Evolutionary conservation across 164 flowering plant genomes (phyloP).

Genomic region (Annona squamosa): DNA sequence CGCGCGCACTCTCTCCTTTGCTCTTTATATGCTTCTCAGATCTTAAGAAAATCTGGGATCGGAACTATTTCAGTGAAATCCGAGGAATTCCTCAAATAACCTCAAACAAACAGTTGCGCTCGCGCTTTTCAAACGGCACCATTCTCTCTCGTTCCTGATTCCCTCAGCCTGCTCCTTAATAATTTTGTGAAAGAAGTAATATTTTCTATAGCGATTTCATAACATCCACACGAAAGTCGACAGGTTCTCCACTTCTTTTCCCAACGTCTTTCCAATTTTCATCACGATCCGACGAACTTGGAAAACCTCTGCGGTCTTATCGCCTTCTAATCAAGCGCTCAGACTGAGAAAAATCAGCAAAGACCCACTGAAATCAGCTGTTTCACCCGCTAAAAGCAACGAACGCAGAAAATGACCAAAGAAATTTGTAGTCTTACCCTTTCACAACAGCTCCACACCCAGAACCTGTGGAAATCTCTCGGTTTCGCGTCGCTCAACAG

Average conservation of each 20-base stretch:
- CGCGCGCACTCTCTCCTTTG: not conserved
- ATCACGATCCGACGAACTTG: not conserved
- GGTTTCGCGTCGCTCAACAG: slow-evolving; percentile 16
- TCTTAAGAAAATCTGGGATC: not conserved
- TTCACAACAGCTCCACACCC: not conserved
- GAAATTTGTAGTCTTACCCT: not conserved
- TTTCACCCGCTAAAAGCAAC: not conserved
- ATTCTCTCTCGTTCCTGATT: slow-evolving; percentile 4
- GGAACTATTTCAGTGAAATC: not conserved
- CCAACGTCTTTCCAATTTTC: not conserved
- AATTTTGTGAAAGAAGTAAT: not conserved
- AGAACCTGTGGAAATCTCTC: not conserved
- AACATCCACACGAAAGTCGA: not conserved
- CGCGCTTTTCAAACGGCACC: slow-evolving; percentile 11
- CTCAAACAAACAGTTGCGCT: not conserved
- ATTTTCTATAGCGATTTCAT: not conserved
- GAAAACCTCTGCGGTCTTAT: not conserved
- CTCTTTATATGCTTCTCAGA: not conserved
- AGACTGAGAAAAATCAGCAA: not conserved
- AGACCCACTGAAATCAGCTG: not conserved
- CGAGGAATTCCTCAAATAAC: not conserved
- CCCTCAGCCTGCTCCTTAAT: not conserved
- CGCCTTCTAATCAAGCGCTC: not conserved
- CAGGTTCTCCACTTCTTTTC: not conserved
- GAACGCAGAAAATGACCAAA: not conserved